A percentile compares a stretch with the other conserved stretches of the same genome.
Evolutionary conservation across 495 filamentous ascomycete genomes (phyloP).

Genomic region (Pyronema domesticum): DNA sequence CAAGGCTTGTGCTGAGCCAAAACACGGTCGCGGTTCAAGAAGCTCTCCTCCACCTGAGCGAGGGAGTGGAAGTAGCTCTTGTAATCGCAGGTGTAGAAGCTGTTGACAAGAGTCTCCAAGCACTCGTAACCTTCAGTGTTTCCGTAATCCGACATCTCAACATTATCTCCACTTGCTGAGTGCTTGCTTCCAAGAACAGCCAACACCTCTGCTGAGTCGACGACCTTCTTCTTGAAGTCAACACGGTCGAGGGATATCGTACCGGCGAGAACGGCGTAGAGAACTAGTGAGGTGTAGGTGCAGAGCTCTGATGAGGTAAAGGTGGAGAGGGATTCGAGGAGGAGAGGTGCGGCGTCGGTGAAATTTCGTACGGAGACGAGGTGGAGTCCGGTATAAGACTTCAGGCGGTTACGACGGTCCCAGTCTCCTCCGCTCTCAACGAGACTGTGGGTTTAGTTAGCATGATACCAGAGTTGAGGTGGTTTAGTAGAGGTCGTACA

Average conservation of each 20-base stretch:
- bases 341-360: conserved; percentile 70
- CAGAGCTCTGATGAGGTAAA: conserved; percentile 97
- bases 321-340: conserved; percentile 92
- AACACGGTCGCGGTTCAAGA: conserved; percentile 85
- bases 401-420: conserved; percentile 92
- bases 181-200: conserved; percentile 81
- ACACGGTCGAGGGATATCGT: conserved; percentile 88
- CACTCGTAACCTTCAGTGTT: conserved; percentile 42
- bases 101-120: conserved; percentile 74
- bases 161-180: conserved; percentile 49
- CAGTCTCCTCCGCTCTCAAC: conserved; percentile 93
- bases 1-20: conserved; percentile 82
- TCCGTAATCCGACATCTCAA: conserved; percentile 65
- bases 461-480: background rate
- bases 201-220: conserved; percentile 94
- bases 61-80: conserved; percentile 80
- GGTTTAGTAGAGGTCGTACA: conserved; percentile 6
- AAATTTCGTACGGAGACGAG: conserved; percentile 82
- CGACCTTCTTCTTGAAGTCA: conserved; percentile 96
- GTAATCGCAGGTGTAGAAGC: conserved; percentile 83
- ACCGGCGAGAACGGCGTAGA: conserved; percentile 89
- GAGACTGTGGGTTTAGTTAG: conserved; percentile 32
- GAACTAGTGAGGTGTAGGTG: conserved; percentile 79
- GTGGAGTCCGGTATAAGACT: conserved; percentile 93
- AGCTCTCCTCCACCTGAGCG: conserved; percentile 80